Percentiles rank a stretch among this genome's conserved stretches.
These are phyloP conservation scores for Vanrija humicola DNA, from an alignment of 1,284 basidiomycete species.

Conservation along the genomic window DNA sequence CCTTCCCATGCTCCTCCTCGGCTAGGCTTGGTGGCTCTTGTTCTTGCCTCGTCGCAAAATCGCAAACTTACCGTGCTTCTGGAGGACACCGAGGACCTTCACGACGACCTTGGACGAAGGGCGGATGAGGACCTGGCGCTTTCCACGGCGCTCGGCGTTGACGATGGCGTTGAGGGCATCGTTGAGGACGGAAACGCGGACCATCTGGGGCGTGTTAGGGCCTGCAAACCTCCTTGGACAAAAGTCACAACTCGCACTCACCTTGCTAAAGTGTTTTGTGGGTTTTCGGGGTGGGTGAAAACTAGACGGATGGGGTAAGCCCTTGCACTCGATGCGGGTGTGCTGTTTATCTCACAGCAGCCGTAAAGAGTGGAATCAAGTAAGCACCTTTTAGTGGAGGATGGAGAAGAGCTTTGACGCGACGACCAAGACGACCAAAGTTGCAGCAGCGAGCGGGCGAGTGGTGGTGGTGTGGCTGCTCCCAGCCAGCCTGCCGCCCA, in stretches of 20 bases:
- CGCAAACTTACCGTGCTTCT: constrained; percentile 81
- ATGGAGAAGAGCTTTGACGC: not conserved
- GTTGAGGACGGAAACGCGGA: constrained; percentile 50
- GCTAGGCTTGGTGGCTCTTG: no score
- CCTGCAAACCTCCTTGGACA: not conserved
- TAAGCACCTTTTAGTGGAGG: constrained; percentile 14
- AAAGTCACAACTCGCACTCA: not conserved
- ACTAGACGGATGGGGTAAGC: constrained; percentile 35
- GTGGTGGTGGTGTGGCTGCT: no score
- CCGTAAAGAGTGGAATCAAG: constrained; percentile 39
- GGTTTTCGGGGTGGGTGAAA: constrained; percentile 12
- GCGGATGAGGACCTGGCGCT: constrained; percentile 93
- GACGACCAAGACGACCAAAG: not conserved
- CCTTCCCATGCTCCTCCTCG: not conserved
- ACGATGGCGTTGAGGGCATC: constrained; percentile 83
- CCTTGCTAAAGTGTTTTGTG: constrained; percentile 4
- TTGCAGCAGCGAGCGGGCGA: not conserved
- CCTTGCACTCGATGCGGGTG: constrained; percentile 47
- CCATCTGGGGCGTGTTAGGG: constrained; percentile 37
- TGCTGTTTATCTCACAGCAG: constrained; percentile 32
- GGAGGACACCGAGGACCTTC: constrained; percentile 95
- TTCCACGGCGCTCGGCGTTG: constrained; percentile 96
- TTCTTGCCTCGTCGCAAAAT: not conserved
- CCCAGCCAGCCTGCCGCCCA: not conserved
- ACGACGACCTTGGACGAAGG: constrained; percentile 95